Evolutionary conservation across 768 basidiomycete species (phyloP).

Genomic region (Trametes cubensis): DNA sequence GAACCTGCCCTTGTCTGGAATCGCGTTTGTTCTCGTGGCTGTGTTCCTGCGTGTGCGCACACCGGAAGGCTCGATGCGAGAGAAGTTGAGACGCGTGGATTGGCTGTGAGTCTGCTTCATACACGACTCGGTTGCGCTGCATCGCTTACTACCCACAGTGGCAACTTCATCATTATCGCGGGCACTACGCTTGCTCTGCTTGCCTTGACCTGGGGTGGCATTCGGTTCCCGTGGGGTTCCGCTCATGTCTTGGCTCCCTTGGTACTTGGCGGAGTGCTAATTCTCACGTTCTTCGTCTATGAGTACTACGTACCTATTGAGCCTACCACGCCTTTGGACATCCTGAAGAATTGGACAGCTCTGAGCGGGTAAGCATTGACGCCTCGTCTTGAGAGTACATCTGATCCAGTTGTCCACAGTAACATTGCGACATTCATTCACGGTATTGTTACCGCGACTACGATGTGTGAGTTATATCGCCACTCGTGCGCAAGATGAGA

Average conservation of each 20-base stretch:
- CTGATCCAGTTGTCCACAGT: neutral
- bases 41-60: conserved; percentile 23
- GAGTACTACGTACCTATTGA: conserved; percentile 10
- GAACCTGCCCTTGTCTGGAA: conserved; percentile 35
- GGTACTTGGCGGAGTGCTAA: conserved; percentile 39
- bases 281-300: conserved; percentile 32
- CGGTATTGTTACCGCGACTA: conserved; percentile 11
- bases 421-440: conserved; percentile 16
- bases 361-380: conserved; percentile 6
- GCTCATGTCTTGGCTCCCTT: conserved; percentile 44
- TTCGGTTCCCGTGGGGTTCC: conserved; percentile 42
- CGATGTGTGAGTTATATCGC: conserved; percentile 5
- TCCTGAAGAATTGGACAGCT: conserved; percentile 1
- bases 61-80: conserved; percentile 31
- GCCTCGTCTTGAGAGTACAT: too few species aligned
- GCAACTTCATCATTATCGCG: conserved; percentile 39
- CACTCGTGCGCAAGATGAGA: neutral
- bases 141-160: conserved; percentile 29
- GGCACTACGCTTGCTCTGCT: conserved; percentile 37
- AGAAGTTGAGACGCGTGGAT: conserved; percentile 38
- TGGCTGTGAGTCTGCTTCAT: conserved; percentile 38
- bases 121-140: conserved; percentile 9
- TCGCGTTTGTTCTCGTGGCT: conserved; percentile 16
- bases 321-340: conserved; percentile 30
- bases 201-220: conserved; percentile 48